Evolutionary conservation across 768 basidiomycete genomes (phyloP).

Genomic region (Baorangia bicolor): DNA sequence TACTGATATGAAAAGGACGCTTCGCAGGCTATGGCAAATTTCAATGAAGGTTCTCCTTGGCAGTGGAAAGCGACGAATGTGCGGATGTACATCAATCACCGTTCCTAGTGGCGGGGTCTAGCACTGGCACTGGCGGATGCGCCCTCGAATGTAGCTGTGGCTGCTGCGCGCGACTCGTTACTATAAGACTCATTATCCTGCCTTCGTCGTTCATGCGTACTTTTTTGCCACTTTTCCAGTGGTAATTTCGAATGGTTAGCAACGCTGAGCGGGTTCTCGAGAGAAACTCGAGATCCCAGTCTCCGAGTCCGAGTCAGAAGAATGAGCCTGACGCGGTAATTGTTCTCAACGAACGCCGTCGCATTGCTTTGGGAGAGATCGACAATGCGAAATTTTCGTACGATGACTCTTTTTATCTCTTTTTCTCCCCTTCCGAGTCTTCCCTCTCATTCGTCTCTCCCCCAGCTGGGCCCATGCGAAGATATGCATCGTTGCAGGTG

Average conservation of each 20-base stretch:
- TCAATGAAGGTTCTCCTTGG: slow-evolving; percentile 4
- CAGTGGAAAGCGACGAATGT: slow-evolving; percentile 20
- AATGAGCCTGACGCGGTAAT: slow-evolving; percentile 1
- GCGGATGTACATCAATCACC: slow-evolving; percentile 18
- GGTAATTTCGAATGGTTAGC: slow-evolving; percentile 13
- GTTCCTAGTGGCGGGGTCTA: too few species aligned
- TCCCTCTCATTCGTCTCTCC: neutral
- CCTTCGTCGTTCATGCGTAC: neutral
- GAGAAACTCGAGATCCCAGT: neutral
- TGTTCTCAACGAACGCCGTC: slow-evolving; percentile 64
- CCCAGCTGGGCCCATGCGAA: slow-evolving; percentile 80
- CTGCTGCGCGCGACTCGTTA: too few species aligned
- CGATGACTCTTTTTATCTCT: slow-evolving; percentile 24
- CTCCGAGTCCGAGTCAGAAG: too few species aligned
- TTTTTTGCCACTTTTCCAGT: neutral
- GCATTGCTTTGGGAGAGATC: slow-evolving; percentile 76
- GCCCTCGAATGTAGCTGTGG: too few species aligned
- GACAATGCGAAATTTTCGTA: slow-evolving; percentile 85
- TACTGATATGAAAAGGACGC: neutral
- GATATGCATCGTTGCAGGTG: slow-evolving; percentile 64
- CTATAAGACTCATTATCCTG: slow-evolving; percentile 12
- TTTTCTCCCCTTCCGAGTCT: too few species aligned
- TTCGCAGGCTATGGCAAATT: neutral
- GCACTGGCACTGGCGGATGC: too few species aligned
- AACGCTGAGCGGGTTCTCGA: slow-evolving; percentile 1